Conservation (phyloP, 257 asterid genomes). For the Verbena officinalis region DNA sequence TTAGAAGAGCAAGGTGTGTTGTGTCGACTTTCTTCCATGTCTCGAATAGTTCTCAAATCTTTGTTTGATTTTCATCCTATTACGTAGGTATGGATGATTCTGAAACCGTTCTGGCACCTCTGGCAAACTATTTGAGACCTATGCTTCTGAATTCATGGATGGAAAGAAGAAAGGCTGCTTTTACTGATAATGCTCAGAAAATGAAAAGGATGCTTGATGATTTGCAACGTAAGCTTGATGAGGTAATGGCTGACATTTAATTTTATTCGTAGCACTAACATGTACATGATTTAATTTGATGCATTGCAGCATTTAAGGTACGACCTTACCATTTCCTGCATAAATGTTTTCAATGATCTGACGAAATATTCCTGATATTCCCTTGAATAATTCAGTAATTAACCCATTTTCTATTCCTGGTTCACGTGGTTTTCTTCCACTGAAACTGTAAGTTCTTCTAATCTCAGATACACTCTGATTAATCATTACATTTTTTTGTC, state of each 20-base stretch:
- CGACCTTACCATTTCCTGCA: slow-evolving; percentile 16
- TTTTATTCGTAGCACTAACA: slow-evolving; percentile 21
- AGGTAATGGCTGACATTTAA: slow-evolving; percentile 53
- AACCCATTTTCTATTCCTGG: slow-evolving; percentile 13
- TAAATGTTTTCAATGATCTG: slow-evolving; percentile 6
- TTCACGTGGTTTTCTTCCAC: slow-evolving; percentile 22
- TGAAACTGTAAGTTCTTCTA: slow-evolving; percentile 18
- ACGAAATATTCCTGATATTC: slow-evolving; percentile 23
- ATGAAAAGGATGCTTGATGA: slow-evolving; percentile 73
- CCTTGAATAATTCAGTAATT: slow-evolving; percentile 14
- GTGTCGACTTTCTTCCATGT: slow-evolving; percentile 19
- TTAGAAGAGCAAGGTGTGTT: slow-evolving; percentile 81
- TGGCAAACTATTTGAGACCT: slow-evolving; percentile 82
- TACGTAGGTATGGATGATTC: slow-evolving; percentile 69
- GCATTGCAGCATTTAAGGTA: neutral
- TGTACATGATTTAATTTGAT: neutral
- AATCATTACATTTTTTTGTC: slow-evolving; percentile 32
- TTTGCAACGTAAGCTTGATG: slow-evolving; percentile 88
- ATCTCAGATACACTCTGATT: slow-evolving; percentile 20
- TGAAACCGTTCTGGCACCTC: slow-evolving; percentile 76
- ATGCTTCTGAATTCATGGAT: slow-evolving; percentile 83
- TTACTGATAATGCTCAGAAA: slow-evolving; percentile 86
- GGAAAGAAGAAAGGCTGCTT: slow-evolving; percentile 82
- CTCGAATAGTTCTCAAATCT: slow-evolving; percentile 27
- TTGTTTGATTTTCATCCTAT: slow-evolving; percentile 13